These are phyloP conservation scores for Fraxinus velutina DNA, from an alignment of 305 asterid species.

Conservation along the genomic window DNA sequence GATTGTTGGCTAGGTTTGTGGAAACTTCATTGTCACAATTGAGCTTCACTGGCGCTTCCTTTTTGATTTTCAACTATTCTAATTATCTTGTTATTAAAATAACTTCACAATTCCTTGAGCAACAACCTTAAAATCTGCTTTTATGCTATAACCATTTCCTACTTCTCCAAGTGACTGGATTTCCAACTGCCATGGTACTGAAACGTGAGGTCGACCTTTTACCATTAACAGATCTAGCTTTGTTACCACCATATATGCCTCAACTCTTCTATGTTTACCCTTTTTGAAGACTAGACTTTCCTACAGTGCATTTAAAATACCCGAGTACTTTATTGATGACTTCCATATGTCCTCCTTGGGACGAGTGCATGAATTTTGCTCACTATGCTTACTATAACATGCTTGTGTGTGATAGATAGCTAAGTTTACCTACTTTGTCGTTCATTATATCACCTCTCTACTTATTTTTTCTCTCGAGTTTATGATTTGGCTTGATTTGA, in stretches of 20 bases:
- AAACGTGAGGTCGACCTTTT: not conserved
- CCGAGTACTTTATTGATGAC: not conserved
- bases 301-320: not conserved
- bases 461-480: not conserved
- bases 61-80: not conserved
- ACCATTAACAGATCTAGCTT: not conserved
- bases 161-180: not conserved
- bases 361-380: not conserved
- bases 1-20: not conserved
- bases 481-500: not conserved
- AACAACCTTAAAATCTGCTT: not conserved
- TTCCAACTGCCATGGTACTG: not conserved
- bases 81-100: not conserved
- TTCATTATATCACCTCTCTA: not conserved
- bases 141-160: not conserved
- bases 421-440: not conserved
- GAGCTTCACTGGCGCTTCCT: not conserved
- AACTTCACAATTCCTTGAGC: not conserved
- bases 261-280: not conserved
- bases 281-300: not conserved
- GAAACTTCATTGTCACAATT: not conserved
- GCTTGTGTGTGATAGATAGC: not conserved
- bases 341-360: not conserved
- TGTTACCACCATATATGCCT: not conserved
- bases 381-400: not conserved